Base-by-base conservation (phyloP, 2,329 filamentous ascomycete species). In the Colletotrichum abscissum region DNA sequence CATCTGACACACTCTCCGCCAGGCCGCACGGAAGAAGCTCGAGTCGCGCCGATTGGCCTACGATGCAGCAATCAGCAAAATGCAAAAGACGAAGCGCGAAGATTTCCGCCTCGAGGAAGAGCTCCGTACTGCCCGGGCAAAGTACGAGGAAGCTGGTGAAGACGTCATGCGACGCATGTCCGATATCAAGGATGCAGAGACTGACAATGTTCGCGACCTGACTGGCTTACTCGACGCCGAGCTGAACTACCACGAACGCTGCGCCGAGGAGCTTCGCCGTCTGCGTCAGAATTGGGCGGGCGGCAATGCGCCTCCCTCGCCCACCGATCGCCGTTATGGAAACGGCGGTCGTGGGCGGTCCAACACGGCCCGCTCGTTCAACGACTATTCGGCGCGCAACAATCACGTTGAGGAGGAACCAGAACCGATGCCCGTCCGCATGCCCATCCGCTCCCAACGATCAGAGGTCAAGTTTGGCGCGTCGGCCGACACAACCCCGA, bases 51-150 rank as follows among this genome's bases (percentile, higher is more conserved):
- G 96, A 73, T 88, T 98, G 71, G 95, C 95, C 75, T 98, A 97
- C 82, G 96, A 98, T 81, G 93, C 96, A 42, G 95, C 94, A 74
- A 91, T 95, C 60, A 91, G 91, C 75, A 98, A 98, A 86, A 92
- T 98, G 90, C 92, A 97, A 79, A 98, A 98, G 83, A 92, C 93
- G 28, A 97, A 97, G 86, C 95, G 93, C 79, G 96, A 98, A 79
- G 96, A 98, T 81, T 97, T 97, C 85, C 90, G 95, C 75, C 89
- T 97, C 69, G 97, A 98, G 82, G 96, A 98, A 81, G 96, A 98
- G 83, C 89, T 98, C 67, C 93, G 96, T 69, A 90, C 92, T 33
- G 94, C 97, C 81, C 97, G 97, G 82, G 94, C 94, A 78, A 98
- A 98, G 84, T 98, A 98, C 80, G 97, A 98, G 80, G 97, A 98